These are phyloP conservation scores for Dendrobium catenatum DNA, from an alignment of 106 monocot species.

Conservation along the genomic window DNA sequence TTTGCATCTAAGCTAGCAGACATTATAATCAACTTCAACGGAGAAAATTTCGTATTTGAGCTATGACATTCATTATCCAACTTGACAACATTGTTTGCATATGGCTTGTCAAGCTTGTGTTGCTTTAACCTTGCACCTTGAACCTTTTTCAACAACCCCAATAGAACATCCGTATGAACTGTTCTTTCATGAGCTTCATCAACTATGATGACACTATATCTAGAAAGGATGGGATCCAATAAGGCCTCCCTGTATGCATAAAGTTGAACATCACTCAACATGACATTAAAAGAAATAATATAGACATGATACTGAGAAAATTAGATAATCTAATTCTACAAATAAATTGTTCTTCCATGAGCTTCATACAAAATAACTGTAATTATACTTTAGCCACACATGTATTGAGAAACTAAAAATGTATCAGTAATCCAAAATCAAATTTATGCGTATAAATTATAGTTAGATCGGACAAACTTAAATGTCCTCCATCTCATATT, in stretches of 20 bases:
- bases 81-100: constrained; percentile 11
- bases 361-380: not conserved
- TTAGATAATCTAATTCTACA: not conserved
- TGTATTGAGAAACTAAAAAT: too few relatives aligned
- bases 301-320: not conserved
- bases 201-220: constrained; percentile 73
- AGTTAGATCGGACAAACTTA: too few relatives aligned
- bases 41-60: constrained; percentile 23
- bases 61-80: constrained; percentile 20
- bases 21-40: constrained; percentile 92
- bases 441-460: too few relatives aligned
- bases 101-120: constrained; percentile 14
- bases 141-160: constrained; percentile 82
- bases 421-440: too few relatives aligned
- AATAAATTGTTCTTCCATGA: not conserved
- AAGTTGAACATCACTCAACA: not conserved
- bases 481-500: too few relatives aligned
- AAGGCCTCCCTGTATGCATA: constrained; percentile 71
- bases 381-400: not conserved
- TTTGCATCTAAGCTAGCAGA: constrained; percentile 97
- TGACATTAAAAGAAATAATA: not conserved
- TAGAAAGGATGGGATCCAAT: constrained; percentile 72
- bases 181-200: constrained; percentile 99
- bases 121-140: constrained; percentile 44
- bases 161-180: constrained; percentile 85